phyloP scores from a whole-genome alignment of 768 basidiomycete species.

The Suillus cothurnatus region DNA sequence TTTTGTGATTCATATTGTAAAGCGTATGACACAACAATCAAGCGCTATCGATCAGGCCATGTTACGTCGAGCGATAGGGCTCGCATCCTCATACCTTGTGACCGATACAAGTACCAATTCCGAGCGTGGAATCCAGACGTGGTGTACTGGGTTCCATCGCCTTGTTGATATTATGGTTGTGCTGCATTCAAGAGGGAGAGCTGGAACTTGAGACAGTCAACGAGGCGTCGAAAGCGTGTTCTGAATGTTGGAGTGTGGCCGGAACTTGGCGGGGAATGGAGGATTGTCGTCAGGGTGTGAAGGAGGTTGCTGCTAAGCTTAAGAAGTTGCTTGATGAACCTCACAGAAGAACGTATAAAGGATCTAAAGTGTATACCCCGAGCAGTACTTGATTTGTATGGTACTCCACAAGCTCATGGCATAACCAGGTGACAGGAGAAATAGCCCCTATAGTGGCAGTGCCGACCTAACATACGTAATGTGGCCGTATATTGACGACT shows the following conservation, averaged over 20 bases:
- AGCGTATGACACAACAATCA: conserved; percentile 48
- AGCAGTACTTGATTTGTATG: conserved; percentile 21
- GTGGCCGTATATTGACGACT: background rate
- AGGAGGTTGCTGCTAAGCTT: conserved; percentile 61
- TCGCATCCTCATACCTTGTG: conserved; percentile 78
- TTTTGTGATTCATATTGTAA: conserved; percentile 59
- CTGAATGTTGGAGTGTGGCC: conserved; percentile 79
- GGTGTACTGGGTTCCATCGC: conserved; percentile 67
- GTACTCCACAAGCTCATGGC: too few relatives aligned
- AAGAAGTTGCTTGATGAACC: conserved; percentile 46
- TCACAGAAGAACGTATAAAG: conserved; percentile 32
- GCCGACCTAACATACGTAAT: conserved; percentile 10
- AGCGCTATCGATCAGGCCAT: conserved; percentile 59
- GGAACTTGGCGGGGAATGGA: conserved; percentile 70
- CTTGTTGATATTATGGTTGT: conserved; percentile 74
- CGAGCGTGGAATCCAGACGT: conserved; percentile 56
- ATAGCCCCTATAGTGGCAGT: conserved; percentile 7
- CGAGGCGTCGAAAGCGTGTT: conserved; percentile 60
- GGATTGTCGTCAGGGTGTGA: conserved; percentile 63
- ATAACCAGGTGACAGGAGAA: background rate
- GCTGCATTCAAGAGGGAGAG: conserved; percentile 65
- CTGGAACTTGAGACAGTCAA: conserved; percentile 79
- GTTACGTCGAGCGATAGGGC: conserved; percentile 64
- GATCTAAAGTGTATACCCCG: conserved; percentile 35
- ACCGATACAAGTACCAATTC: conserved; percentile 70